phyloP scores from a whole-genome alignment of 805 yeast species.

The Metschnikowia dekortorum region DNA sequence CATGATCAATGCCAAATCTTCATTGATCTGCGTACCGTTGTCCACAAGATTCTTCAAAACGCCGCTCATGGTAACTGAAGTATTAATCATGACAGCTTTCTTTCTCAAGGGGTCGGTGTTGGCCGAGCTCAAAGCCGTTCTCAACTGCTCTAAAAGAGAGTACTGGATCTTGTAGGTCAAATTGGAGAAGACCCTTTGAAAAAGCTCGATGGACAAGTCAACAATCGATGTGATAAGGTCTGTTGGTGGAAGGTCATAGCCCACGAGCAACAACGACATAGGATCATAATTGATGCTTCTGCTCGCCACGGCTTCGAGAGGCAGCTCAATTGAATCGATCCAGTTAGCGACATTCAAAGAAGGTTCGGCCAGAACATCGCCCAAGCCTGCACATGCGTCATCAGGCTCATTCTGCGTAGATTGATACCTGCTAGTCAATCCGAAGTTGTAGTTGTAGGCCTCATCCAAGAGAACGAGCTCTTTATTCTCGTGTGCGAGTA shows the following conservation, averaged over 20 bases:
- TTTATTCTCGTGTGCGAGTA: conserved; percentile 23
- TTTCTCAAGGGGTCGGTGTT: conserved; percentile 28
- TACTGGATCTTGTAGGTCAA: conserved; percentile 77
- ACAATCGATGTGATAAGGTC: conserved; percentile 42
- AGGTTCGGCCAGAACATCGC: not conserved
- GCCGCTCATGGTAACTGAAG: conserved; percentile 61
- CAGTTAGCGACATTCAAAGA: conserved; percentile 15
- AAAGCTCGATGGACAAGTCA: conserved; percentile 77
- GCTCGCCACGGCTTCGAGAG: conserved; percentile 19
- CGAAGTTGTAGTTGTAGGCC: conserved; percentile 47
- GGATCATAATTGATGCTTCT: conserved; percentile 35
- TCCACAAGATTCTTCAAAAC: conserved; percentile 24
- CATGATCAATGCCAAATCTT: conserved; percentile 39
- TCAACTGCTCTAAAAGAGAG: conserved; percentile 77
- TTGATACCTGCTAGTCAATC: conserved; percentile 48
- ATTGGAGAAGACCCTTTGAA: conserved; percentile 64
- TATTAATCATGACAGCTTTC: conserved; percentile 55
- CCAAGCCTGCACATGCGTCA: too few species aligned
- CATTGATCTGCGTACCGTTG: conserved; percentile 21
- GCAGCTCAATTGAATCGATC: conserved; percentile 30
- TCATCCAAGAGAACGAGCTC: conserved; percentile 38
- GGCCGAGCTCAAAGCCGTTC: conserved; percentile 45
- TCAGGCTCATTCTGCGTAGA: not conserved
- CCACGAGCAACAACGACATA: conserved; percentile 20
- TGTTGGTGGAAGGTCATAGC: conserved; percentile 25